Evolutionary conservation across 495 filamentous ascomycete species (phyloP), one percentile per base, ranked within the genome.

Genomic region (Lasiosphaeria ovina): DNA sequence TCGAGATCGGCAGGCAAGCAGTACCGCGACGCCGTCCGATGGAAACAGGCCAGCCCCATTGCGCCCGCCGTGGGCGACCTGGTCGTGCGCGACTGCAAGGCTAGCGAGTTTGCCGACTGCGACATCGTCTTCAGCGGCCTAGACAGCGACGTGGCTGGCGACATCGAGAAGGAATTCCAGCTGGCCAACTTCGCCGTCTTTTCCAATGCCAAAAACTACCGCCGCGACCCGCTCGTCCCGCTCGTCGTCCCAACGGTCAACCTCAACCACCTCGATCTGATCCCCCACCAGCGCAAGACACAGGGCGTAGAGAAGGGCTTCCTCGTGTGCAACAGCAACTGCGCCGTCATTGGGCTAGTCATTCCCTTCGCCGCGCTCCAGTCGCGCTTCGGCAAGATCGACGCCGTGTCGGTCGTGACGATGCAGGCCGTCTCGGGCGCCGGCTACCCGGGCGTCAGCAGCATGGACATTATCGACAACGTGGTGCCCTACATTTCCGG

Each of bases 101-200:
- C 91, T 5, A 80, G 80, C 66, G 79, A 89, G 49, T 94, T 93
- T 67, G 74, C 78, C 44, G 90, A 92, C 71, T 95, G 91, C 72
- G 91, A 96, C 63, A 78, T 96, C n/a, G 83, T 96, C 59, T 94
- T 93, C 77, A 90, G 86, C 52, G 91, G 91, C n/a, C 76, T 94
- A 57, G 90, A 94, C 76, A 85, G 88, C 54, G 88, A 91, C 69
- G 85, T 93, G 56, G 91, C 91, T 48, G 90, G 89, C 49, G 87
- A 92, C 34, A 85, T 91, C 65, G 91, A 95, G 73, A 86, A 85
- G 81, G 85, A 85, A 66, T 93, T 94, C 74, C 81, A 92, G 69
- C 85, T 87, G 66, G 85, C 87, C 24, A 84, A 91, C 69, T 81
- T 92, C 34, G 83, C 85, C 62, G 88, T 93, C 64, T 94, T 95